A percentile compares a stretch with the other conserved stretches of the same genome.
phyloP scores from a whole-genome alignment of 73 alveolate genomes.

The Blepharisma japonicum region DNA sequence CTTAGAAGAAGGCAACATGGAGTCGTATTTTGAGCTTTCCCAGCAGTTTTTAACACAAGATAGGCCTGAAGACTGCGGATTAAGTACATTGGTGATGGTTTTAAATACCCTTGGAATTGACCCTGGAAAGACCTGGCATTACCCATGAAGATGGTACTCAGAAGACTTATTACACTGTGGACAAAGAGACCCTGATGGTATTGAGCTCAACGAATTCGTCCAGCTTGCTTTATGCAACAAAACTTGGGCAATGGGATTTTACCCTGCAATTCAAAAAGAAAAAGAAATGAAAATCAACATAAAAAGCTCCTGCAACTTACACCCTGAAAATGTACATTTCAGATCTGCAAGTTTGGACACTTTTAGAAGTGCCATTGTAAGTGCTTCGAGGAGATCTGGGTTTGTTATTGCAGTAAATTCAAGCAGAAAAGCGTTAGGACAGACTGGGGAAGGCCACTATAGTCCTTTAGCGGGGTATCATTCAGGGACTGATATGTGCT shows the following conservation, averaged over 20 bases:
- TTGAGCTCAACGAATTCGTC: constrained; percentile 43
- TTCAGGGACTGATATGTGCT: constrained; percentile 35
- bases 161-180: constrained; percentile 50
- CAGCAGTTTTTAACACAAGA: constrained; percentile 51
- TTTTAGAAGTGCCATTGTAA: constrained; percentile 36
- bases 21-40: constrained; percentile 48
- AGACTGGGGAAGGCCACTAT: constrained; percentile 77
- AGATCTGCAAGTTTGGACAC: constrained; percentile 37
- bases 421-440: constrained; percentile 44
- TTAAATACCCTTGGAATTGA: constrained; percentile 47
- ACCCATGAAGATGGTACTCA: constrained; percentile 63
- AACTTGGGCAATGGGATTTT: constrained; percentile 44
- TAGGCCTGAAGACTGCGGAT: constrained; percentile 58
- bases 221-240: constrained; percentile 48
- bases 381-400: constrained; percentile 41
- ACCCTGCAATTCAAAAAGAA: constrained; percentile 36
- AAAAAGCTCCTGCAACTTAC: constrained; percentile 2
- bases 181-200: constrained; percentile 39
- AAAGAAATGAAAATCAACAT: background rate
- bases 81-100: constrained; percentile 54
- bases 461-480: constrained; percentile 69
- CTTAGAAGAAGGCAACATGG: constrained; percentile 48
- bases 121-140: constrained; percentile 55
- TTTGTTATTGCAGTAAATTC: constrained; percentile 46
- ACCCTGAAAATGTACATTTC: background rate